Evolutionary conservation across 75 land plant species (phyloP).

Genomic region (Picea sitchensis): DNA sequence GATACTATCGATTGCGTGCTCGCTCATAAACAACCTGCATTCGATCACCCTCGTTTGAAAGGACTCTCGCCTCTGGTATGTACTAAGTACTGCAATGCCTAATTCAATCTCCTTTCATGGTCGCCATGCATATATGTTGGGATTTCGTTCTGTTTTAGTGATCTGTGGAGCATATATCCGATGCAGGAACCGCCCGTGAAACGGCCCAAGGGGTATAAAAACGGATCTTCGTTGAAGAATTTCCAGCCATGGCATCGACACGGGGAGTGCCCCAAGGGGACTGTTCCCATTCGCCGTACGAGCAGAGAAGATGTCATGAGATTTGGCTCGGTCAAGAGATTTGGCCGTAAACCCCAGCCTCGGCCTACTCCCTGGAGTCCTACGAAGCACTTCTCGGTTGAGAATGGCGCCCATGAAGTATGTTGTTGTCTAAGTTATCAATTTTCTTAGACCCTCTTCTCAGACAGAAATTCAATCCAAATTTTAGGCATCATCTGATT

Average conservation of each 20-base stretch:
- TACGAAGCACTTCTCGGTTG: constrained; percentile 28
- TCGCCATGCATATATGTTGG: background rate
- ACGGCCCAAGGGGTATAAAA: constrained; percentile 38
- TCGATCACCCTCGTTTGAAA: constrained; percentile 76
- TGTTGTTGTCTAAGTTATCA: background rate
- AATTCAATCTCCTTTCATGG: background rate
- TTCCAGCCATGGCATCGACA: constrained; percentile 56
- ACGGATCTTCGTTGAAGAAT: constrained; percentile 12
- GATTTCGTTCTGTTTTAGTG: background rate
- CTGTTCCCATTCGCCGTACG: constrained; percentile 79
- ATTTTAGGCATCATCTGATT: too few relatives aligned
- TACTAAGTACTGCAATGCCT: background rate
- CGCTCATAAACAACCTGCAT: constrained; percentile 72
- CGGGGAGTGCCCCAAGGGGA: constrained; percentile 83
- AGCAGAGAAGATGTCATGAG: constrained; percentile 62
- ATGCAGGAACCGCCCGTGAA: constrained; percentile 56
- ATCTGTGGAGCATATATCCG: background rate
- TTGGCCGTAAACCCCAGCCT: constrained; percentile 44
- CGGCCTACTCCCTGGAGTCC: constrained; percentile 15
- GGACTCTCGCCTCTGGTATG: constrained; percentile 63
- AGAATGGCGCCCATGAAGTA: constrained; percentile 59
- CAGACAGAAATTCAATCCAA: too few relatives aligned
- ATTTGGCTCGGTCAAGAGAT: constrained; percentile 50
- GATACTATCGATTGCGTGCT: constrained; percentile 79
- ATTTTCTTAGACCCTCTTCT: background rate